phyloP scores from a whole-genome alignment of 345 rosid species.

The Populus simonii region DNA sequence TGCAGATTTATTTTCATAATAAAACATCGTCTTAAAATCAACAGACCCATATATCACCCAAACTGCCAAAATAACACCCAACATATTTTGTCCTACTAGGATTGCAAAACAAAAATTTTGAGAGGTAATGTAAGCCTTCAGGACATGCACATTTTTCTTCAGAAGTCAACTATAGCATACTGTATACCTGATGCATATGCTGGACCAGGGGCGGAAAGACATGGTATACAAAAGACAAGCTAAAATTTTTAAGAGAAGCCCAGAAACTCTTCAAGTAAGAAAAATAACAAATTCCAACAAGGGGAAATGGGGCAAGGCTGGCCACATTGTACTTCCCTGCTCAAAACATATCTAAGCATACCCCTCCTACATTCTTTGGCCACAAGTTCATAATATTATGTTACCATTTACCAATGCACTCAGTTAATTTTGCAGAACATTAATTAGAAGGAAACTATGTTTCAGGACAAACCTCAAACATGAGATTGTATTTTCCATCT shows the following conservation, averaged over 20 bases:
- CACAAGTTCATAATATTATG: not conserved
- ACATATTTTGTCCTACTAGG: not conserved
- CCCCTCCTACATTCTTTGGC: not conserved
- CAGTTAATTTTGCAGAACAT: not conserved
- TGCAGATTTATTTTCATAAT: not conserved
- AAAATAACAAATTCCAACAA: not conserved
- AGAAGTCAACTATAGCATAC: not conserved
- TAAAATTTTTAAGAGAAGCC: not conserved
- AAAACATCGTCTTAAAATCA: not conserved
- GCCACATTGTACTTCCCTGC: not conserved
- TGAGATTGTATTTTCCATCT: slow-evolving; percentile 97
- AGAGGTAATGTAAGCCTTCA: not conserved
- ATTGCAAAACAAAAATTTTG: not conserved
- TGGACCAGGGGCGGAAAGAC: not conserved
- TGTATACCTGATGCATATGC: not conserved
- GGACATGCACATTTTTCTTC: not conserved
- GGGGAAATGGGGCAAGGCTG: not conserved
- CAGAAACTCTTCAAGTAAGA: not conserved
- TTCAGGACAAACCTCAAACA: slow-evolving; percentile 86
- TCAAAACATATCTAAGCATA: not conserved
- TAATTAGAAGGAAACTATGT: not conserved
- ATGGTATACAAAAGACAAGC: not conserved
- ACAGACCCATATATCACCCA: not conserved
- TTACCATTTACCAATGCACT: not conserved
- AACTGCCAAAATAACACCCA: not conserved